Base-by-base conservation (phyloP, 2,329 filamentous ascomycete genomes). In the Mycosphaerella arachidis region DNA sequence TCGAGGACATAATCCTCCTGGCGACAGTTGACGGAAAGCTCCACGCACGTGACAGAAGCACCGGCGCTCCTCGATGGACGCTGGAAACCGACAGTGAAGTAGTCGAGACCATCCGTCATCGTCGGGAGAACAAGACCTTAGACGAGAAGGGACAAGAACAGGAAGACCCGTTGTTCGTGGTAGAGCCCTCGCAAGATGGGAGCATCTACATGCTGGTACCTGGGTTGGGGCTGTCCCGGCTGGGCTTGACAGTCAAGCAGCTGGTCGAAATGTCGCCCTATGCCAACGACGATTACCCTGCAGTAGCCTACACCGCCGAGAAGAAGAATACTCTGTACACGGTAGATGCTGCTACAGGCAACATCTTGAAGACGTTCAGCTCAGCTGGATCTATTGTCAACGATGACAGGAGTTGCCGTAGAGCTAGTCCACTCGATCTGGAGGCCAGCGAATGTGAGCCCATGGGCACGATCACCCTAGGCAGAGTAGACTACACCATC, bases 1-100 rank as follows among this genome's bases (percentile, higher is more conserved):
- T 97, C 80, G 93, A 97, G 90, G 92, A 97, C 83, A 96, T 97
- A 85, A 90, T 97, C 81, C 91, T 99, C 82, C 83, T 99, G 89
- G 93, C 94, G 90, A 97, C 94, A 85, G 90, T 97, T 86, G 92
- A 97, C 83, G 94, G 94, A 83, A 90, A 91, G 75, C 86, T 97
- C 72, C 90, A 96, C 79, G 92, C 93, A 75, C 87, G 87, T 76
- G 91, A 97, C 79, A 86, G 94, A 71, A 89, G 88, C 74, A 94
- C 89, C 55, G 94, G 94, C 69, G 83, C 87, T 64, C 83, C 89
- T 68, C 88, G 87, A 73, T 97, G 94, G 94, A 88, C 89, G 71
- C 83, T 96, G 63, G 86, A 91, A 75, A 86, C 89, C 62, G 89
- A 91, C 68, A 86, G 88, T 69, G 91, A 93, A 67, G 92, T 96